These are phyloP conservation scores for Salix suchowensis DNA, from an alignment of 345 rosid genomes.

Conservation along the genomic window DNA sequence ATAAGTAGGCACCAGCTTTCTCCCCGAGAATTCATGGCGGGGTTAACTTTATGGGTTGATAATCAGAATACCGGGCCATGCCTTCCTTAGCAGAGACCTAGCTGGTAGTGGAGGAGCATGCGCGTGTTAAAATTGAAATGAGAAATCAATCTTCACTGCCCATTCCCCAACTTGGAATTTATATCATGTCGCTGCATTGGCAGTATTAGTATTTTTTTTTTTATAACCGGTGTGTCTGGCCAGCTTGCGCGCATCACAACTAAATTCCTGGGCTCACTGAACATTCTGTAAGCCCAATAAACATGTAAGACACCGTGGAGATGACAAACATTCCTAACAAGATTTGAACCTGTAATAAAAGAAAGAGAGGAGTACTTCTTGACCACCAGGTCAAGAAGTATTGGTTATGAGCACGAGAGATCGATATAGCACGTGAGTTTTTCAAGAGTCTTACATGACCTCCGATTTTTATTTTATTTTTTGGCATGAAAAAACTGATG, in stretches of 20 bases:
- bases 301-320: accelerated
- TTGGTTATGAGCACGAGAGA: background rate
- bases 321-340: accelerated
- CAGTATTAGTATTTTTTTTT: background rate
- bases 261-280: too few relatives aligned
- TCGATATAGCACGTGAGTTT: background rate
- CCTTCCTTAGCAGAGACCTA: background rate
- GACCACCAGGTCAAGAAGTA: too few relatives aligned
- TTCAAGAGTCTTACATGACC: background rate
- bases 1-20: conserved; percentile 22
- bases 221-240: too few relatives aligned
- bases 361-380: too few relatives aligned
- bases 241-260: too few relatives aligned
- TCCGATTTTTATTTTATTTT: background rate
- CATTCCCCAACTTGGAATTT: background rate
- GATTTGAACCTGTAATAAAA: too few relatives aligned
- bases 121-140: background rate
- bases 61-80: background rate
- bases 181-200: background rate
- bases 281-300: too few relatives aligned
- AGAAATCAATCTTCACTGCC: background rate
- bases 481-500: background rate
- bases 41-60: background rate
- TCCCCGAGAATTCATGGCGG: conserved; percentile 29
- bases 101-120: background rate